phyloP scores from a whole-genome alignment of 768 basidiomycete species.

The Cyclocybe cylindracea region DNA sequence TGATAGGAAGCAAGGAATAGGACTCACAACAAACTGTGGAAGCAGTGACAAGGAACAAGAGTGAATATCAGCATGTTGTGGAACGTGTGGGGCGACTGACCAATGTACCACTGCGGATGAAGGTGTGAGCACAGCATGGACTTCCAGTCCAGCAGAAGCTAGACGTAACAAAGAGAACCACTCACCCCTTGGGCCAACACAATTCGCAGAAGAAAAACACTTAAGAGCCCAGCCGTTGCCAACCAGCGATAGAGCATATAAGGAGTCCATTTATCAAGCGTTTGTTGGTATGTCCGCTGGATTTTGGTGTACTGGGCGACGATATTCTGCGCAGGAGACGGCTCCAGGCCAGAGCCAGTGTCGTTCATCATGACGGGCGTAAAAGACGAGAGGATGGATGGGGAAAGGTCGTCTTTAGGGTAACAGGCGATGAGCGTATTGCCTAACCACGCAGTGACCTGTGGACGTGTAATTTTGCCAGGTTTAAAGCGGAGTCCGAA shows the following conservation, averaged over 20 bases:
- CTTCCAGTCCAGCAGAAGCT: slow-evolving; percentile 2
- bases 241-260: slow-evolving; percentile 90
- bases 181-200: slow-evolving; percentile 87
- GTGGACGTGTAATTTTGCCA: slow-evolving; percentile 23
- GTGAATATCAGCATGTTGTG: not conserved
- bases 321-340: slow-evolving; percentile 50
- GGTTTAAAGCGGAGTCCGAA: slow-evolving; percentile 31
- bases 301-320: slow-evolving; percentile 48
- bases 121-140: slow-evolving; percentile 5
- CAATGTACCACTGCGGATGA: slow-evolving; percentile 81
- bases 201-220: slow-evolving; percentile 83
- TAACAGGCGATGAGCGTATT: slow-evolving; percentile 18
- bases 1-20: not conserved
- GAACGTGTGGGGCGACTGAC: slow-evolving; percentile 46
- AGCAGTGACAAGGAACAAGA: not conserved
- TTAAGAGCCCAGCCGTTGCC: slow-evolving; percentile 66
- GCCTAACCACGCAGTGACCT: slow-evolving; percentile 9
- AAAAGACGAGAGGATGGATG: slow-evolving; percentile 12
- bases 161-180: slow-evolving; percentile 16
- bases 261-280: slow-evolving; percentile 92
- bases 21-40: slow-evolving; percentile 68
- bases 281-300: slow-evolving; percentile 82
- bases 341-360: slow-evolving; percentile 43
- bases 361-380: slow-evolving; percentile 53
- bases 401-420: slow-evolving; percentile 7